These are phyloP conservation scores for Dacryopinax primogenitus DNA, from an alignment of 768 basidiomycete species.

Conservation along the genomic window DNA sequence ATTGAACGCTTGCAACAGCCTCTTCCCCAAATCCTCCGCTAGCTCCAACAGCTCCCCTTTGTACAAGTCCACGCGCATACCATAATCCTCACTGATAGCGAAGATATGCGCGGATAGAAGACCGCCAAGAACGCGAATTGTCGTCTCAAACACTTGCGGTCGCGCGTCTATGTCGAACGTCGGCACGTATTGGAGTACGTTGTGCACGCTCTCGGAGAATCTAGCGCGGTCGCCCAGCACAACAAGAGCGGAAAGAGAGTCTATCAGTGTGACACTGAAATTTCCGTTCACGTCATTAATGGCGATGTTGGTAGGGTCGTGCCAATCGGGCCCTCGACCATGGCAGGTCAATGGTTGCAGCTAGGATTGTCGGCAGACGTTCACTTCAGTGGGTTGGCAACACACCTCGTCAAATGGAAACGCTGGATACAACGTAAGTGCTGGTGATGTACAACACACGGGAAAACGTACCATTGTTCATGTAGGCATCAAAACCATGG, in stretches of 20 bases:
- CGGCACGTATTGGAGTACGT: conserved; percentile 60
- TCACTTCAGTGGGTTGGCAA: conserved; percentile 10
- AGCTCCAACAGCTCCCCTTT: conserved; percentile 54
- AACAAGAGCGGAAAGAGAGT: conserved; percentile 40
- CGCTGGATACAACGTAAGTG: conserved; percentile 34
- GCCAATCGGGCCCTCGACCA: conserved; percentile 79
- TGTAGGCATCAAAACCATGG: conserved; percentile 82
- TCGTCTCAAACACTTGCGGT: conserved; percentile 98
- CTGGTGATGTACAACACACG: background rate
- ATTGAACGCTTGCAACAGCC: conserved; percentile 80
- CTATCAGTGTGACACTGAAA: conserved; percentile 72
- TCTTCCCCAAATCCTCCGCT: conserved; percentile 74
- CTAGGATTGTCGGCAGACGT: conserved; percentile 29
- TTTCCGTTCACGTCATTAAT: conserved; percentile 91
- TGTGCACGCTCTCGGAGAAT: conserved; percentile 73
- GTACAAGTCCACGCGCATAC: conserved; percentile 77
- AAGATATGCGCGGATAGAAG: conserved; percentile 72
- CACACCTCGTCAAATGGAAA: conserved; percentile 74
- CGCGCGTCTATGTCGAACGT: conserved; percentile 87
- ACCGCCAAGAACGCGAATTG: conserved; percentile 85
- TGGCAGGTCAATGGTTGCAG: conserved; percentile 80
- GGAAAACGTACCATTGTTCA: conserved; percentile 52
- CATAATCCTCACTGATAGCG: conserved; percentile 30
- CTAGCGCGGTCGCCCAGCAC: conserved; percentile 65
- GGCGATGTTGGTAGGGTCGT: conserved; percentile 59